Conservation (phyloP, 768 basidiomycete genomes). For the Rossbeevera mucosa region DNA sequence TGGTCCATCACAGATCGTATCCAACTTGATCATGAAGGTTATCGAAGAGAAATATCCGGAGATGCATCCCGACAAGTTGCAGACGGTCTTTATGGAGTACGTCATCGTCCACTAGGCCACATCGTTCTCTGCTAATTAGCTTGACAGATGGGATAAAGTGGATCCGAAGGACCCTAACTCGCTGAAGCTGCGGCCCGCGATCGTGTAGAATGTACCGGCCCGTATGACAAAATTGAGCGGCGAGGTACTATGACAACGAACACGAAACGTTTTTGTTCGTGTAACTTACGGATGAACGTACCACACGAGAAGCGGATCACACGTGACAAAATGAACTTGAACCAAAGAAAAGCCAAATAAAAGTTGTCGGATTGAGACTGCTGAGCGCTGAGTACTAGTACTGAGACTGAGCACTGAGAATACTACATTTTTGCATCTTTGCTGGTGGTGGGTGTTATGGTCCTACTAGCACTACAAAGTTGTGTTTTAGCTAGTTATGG, state of each 20-base stretch:
- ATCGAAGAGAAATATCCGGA: conserved; percentile 62
- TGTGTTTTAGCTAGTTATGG: conserved; percentile 25
- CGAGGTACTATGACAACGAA: conserved; percentile 11
- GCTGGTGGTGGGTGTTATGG: too few relatives aligned
- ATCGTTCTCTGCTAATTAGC: conserved; percentile 4
- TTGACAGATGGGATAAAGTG: conserved; percentile 25
- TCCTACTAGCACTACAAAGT: too few relatives aligned
- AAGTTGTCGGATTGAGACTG: conserved; percentile 11
- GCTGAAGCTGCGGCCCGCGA: conserved; percentile 16
- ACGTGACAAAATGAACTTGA: conserved; percentile 49
- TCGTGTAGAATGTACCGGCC: conserved; percentile 4
- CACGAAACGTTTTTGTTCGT: conserved; percentile 10
- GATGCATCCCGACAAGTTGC: conserved; percentile 59
- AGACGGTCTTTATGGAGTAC: conserved; percentile 56
- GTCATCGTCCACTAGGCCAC: conserved; percentile 25
- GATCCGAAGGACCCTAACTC: conserved; percentile 18
- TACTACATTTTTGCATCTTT: background rate
- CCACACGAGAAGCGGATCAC: too few relatives aligned
- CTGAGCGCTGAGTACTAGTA: too few relatives aligned
- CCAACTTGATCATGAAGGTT: conserved; percentile 52
- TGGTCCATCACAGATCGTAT: conserved; percentile 52
- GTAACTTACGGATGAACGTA: background rate
- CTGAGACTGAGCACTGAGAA: conserved; percentile 12
- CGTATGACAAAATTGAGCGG: background rate
- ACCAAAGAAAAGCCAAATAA: conserved; percentile 45